Percentiles rank a stretch among this genome's conserved stretches.
These are phyloP conservation scores for Thraustotheca clavata DNA, from an alignment of 352 stramenopile genomes.

Conservation along the genomic window DNA sequence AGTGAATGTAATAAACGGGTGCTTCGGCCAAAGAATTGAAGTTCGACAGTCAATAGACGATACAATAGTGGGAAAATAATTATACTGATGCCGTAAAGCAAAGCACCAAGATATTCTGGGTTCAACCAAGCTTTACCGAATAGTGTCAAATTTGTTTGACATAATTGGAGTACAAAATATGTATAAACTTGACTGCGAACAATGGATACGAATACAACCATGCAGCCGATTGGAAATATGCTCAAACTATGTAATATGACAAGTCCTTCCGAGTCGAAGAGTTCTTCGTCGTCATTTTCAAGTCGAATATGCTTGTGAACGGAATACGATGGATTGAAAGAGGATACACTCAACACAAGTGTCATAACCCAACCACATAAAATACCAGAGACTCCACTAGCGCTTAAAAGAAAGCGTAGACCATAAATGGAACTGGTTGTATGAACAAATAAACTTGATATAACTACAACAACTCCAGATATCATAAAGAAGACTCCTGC, in stretches of 20 bases:
- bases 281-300: background rate
- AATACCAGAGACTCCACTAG: background rate
- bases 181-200: conserved; percentile 65
- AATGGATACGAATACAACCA: conserved; percentile 42
- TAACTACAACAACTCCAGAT: background rate
- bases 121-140: conserved; percentile 22
- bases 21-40: background rate
- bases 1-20: conserved; percentile 2
- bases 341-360: background rate
- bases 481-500: background rate
- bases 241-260: background rate
- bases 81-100: background rate
- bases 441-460: background rate
- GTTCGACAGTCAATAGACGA: background rate
- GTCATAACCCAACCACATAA: conserved; percentile 1
- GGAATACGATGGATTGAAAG: background rate
- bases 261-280: background rate
- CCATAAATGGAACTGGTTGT: background rate
- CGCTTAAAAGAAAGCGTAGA: background rate
- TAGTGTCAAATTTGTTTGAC: conserved; percentile 38
- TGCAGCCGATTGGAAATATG: conserved; percentile 21
- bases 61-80: background rate
- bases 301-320: background rate
- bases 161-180: conserved; percentile 52
- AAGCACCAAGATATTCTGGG: conserved; percentile 5